Conservation (phyloP, 495 filamentous ascomycete species). For the Hyaloscypha bicolor region DNA sequence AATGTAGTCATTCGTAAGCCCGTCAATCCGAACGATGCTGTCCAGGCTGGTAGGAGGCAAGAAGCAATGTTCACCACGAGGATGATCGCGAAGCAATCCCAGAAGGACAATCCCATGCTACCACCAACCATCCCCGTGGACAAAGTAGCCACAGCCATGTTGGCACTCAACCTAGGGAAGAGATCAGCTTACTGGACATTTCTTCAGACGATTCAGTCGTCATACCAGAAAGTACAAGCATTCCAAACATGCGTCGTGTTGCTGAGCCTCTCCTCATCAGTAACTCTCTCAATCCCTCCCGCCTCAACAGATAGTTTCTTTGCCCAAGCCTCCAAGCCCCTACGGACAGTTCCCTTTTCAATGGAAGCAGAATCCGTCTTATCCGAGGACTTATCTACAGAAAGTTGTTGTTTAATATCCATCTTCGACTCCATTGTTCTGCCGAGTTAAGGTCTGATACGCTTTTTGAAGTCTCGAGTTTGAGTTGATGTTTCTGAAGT, state of each 20-base stretch:
- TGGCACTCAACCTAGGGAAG: slow-evolving; percentile 6
- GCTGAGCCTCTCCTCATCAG: slow-evolving; percentile 10
- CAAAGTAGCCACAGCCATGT: slow-evolving; percentile 1
- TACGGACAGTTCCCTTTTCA: not conserved
- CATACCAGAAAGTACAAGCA: slow-evolving; percentile 9
- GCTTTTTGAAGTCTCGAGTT: not conserved
- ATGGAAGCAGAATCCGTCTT: not conserved
- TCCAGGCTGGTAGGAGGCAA: slow-evolving; percentile 7
- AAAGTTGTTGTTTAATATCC: slow-evolving; percentile 6
- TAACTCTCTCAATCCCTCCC: slow-evolving; percentile 6
- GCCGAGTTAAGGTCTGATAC: too few relatives aligned
- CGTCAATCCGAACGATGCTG: slow-evolving; percentile 8
- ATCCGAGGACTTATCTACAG: not conserved
- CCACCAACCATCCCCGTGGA: slow-evolving; percentile 11
- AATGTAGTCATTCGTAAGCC: slow-evolving; percentile 10
- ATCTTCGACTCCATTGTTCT: slow-evolving; percentile 2
- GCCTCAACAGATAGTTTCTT: slow-evolving; percentile 7
- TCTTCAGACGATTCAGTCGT: not conserved
- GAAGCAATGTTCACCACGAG: slow-evolving; percentile 8
- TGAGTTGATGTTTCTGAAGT: not conserved
- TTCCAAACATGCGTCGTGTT: slow-evolving; percentile 14
- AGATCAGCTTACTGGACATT: not conserved
- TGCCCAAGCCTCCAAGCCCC: slow-evolving; percentile 2
- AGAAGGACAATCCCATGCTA: slow-evolving; percentile 3
- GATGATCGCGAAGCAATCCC: slow-evolving; percentile 13